Percentiles rank a stretch among this genome's conserved stretches.
phyloP scores from a whole-genome alignment of 2,329 filamentous ascomycete genomes.

The Clonostachys rosea region DNA sequence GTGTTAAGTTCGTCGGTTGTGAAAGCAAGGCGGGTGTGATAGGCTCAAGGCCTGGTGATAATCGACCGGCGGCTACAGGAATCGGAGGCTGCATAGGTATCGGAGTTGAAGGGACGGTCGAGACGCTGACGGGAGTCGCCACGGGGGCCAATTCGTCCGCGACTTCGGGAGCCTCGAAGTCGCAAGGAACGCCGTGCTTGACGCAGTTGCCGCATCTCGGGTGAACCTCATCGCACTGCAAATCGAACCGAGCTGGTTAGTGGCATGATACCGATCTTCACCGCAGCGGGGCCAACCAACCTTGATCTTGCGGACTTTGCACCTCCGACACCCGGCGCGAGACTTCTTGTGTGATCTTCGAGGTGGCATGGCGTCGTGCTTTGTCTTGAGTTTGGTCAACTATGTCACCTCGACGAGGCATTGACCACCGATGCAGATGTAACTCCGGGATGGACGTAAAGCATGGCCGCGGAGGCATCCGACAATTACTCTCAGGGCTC shows the following conservation, averaged over 20 bases:
- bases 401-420: neutral
- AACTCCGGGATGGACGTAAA: neutral
- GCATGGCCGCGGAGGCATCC: conserved; percentile 2
- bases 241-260: neutral
- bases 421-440: conserved; percentile 1
- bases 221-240: conserved; percentile 61
- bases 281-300: conserved; percentile 26
- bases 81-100: neutral
- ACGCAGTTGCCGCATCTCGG: conserved; percentile 62
- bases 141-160: conserved; percentile 35
- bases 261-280: neutral
- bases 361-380: conserved; percentile 48
- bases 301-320: conserved; percentile 68
- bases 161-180: conserved; percentile 51
- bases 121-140: conserved; percentile 20
- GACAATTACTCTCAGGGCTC: neutral
- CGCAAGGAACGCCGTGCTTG: conserved; percentile 63
- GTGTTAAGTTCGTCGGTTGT: conserved; percentile 15
- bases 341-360: conserved; percentile 68
- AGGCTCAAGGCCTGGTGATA: neutral
- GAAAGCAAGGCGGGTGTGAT: conserved; percentile 23
- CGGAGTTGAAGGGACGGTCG: conserved; percentile 2
- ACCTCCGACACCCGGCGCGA: conserved; percentile 59
- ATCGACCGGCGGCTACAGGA: neutral
- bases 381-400: neutral